Evolutionary conservation across 805 yeast species (phyloP), one percentile per base, ranked within the genome.

Genomic region (Ogataea allantospora): DNA sequence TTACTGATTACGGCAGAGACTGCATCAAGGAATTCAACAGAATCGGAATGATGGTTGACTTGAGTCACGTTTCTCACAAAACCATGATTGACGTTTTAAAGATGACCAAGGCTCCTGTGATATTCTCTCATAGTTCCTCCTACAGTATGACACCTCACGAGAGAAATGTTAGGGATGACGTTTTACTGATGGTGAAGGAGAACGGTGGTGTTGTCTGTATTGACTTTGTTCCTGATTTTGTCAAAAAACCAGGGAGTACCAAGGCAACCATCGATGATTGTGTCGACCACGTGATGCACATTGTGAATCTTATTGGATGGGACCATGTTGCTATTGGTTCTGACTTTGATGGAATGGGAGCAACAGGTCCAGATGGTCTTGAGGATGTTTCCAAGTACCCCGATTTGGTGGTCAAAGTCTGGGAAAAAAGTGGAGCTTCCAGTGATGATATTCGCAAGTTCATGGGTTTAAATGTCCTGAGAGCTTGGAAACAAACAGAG

Each of bases 321-420:
- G 71, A 68, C 20, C 71, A 70, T 46, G 75, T 73, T 31, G 77
- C 77, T 0, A 47, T 73, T 9, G 79, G 78, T 0, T 65, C 72
- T 2, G 79, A 73, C 51, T 73, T 72, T 46, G 78, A 74, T 48
- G 78, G 78, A n/a, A 73, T 72, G 35, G 41, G 36, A 3, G 25
- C 69, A 4, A 50, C 50, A 5, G 75, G 70, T 4, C 78, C 78
- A 2, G 49, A 40, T 9, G 78, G 77, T 0, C 52, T 74, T 18
- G 78, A 73, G 46, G 78, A 73, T 47, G 78, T 72, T 1, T 70
- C 77, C n/a, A 73, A 73, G 48, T 73, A 71, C 44, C 78, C 78
- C 0, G 76, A 71, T 28, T 55, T 74, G 33, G 75, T 53, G 67
- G 50, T 71, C 33, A 62, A 59, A 42, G 55, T 48, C 20, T 51